Conservation (phyloP, 768 basidiomycete species). For the Hirschioporus abietinus region DNA sequence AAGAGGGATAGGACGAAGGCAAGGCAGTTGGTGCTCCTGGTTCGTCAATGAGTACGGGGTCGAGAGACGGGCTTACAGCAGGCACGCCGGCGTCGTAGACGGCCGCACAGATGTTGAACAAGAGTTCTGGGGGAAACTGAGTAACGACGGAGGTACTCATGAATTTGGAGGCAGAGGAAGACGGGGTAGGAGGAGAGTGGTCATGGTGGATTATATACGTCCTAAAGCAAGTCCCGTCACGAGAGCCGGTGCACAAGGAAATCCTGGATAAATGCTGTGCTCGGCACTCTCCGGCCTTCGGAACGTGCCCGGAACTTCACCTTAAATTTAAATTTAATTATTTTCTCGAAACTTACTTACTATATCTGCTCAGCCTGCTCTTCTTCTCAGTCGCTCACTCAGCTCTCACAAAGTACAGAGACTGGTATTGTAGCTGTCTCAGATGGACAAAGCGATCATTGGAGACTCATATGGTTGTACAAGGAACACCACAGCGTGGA, state of each 20-base stretch:
- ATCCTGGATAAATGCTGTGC: background rate
- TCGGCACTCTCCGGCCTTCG: background rate
- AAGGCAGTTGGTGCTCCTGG: slow-evolving; percentile 49
- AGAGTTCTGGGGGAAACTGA: slow-evolving; percentile 66
- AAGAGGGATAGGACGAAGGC: slow-evolving; percentile 69
- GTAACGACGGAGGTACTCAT: slow-evolving; percentile 18
- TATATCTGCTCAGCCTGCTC: background rate
- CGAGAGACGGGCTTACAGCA: slow-evolving; percentile 48
- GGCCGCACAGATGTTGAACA: slow-evolving; percentile 67
- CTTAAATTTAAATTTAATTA: background rate
- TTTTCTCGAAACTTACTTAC: background rate
- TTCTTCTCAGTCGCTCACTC: background rate
- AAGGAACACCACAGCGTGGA: background rate
- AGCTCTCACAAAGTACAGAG: background rate
- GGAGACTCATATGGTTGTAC: background rate
- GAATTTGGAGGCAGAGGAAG: background rate
- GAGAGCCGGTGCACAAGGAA: background rate
- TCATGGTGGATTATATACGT: background rate
- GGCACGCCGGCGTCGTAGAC: slow-evolving; percentile 61
- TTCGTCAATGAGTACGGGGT: slow-evolving; percentile 52
- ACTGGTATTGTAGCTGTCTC: background rate
- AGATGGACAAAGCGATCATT: background rate
- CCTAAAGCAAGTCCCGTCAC: background rate
- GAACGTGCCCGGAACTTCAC: background rate
- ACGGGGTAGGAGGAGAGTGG: background rate